These are phyloP conservation scores for Ophiostoma perfectum DNA, from an alignment of 2,329 filamentous ascomycete genomes.

Conservation along the genomic window DNA sequence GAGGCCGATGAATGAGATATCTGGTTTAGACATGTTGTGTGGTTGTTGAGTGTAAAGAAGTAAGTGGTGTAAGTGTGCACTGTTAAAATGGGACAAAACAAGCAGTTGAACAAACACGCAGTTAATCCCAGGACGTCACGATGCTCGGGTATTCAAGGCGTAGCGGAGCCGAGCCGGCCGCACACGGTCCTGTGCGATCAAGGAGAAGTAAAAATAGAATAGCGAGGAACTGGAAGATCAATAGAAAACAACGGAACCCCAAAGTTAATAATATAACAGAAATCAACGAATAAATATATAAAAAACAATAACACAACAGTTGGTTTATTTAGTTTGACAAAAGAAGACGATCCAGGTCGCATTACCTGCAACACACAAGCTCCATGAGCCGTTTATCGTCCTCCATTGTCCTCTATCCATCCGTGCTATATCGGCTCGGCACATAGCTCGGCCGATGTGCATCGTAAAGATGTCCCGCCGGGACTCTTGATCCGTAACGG, in stretches of 20 bases:
- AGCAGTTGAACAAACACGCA: too few relatives aligned
- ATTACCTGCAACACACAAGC: neutral
- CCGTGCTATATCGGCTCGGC: neutral
- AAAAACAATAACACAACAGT: too few relatives aligned
- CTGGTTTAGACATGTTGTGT: slow-evolving; percentile 34
- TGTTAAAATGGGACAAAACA: too few relatives aligned
- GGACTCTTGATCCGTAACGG: neutral
- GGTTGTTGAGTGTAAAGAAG: neutral
- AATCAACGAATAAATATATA: too few relatives aligned
- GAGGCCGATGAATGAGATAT: slow-evolving; percentile 64
- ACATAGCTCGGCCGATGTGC: slow-evolving; percentile 11
- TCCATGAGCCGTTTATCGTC: neutral
- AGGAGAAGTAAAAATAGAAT: neutral
- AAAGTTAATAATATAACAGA: neutral
- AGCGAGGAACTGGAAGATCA: neutral
- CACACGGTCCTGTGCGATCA: neutral
- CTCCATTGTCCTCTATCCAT: neutral
- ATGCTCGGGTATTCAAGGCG: slow-evolving; percentile 1
- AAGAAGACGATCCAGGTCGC: too few relatives aligned
- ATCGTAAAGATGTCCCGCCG: slow-evolving; percentile 11
- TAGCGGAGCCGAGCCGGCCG: neutral
- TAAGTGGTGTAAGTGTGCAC: neutral
- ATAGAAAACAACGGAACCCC: neutral
- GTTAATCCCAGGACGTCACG: neutral
- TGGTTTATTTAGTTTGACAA: too few relatives aligned